Evolutionary conservation across 805 yeast species (phyloP).

Genomic region (Blastobotrys mokoenaii): DNA sequence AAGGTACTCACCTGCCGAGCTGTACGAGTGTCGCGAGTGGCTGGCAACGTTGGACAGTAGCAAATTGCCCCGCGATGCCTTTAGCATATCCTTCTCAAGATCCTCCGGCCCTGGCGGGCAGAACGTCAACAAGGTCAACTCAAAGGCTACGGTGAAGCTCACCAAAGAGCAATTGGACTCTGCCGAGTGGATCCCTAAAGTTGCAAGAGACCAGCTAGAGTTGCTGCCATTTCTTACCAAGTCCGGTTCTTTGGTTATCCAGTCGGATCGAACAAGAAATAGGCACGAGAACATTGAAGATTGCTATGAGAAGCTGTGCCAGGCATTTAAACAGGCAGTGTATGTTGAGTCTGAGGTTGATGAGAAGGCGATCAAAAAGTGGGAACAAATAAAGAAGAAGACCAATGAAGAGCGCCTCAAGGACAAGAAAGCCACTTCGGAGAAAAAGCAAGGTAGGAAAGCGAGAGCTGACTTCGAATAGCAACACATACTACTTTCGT

Average conservation of each 20-base stretch:
- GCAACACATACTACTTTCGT: background rate
- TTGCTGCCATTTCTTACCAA: constrained; percentile 48
- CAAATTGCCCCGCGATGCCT: constrained; percentile 38
- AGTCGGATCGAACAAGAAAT: constrained; percentile 51
- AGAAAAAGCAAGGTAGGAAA: constrained; percentile 32
- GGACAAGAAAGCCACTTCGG: constrained; percentile 31
- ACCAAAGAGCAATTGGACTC: constrained; percentile 36
- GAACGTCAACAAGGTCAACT: constrained; percentile 62
- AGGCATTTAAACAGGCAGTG: constrained; percentile 41
- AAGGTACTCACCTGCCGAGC: background rate
- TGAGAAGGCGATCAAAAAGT: constrained; percentile 39
- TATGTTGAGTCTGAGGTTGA: constrained; percentile 41
- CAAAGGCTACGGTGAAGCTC: constrained; percentile 57
- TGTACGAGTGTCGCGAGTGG: constrained; percentile 32
- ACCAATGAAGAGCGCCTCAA: constrained; percentile 31
- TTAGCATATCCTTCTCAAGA: constrained; percentile 42
- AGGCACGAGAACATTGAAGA: constrained; percentile 47
- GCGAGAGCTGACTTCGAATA: background rate
- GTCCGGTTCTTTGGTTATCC: constrained; percentile 47
- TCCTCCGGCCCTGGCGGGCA: constrained; percentile 88
- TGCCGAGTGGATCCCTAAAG: constrained; percentile 53
- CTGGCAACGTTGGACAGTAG: constrained; percentile 25
- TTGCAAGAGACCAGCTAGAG: constrained; percentile 35
- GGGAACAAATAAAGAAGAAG: constrained; percentile 35
- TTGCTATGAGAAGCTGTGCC: constrained; percentile 52